phyloP scores from a whole-genome alignment of 2,329 filamentous ascomycete species.

The Aspergillus japonicus region DNA sequence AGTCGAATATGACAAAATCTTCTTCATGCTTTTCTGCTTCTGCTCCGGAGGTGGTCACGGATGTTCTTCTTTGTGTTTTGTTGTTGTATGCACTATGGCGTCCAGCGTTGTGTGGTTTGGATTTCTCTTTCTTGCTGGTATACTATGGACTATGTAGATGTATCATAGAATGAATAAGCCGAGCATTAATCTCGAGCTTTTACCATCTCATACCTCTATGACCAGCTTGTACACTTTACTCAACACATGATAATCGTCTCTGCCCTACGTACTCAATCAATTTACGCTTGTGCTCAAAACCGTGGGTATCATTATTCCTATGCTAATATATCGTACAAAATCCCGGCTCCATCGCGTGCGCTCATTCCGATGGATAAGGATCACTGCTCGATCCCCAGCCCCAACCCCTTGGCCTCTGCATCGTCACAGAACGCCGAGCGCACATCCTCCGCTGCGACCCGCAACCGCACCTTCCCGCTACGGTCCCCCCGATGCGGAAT shows the following conservation, averaged over 20 bases:
- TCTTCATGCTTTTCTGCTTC: background rate
- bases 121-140: background rate
- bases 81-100: slow-evolving; percentile 29
- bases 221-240: too few species aligned
- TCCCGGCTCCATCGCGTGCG: too few species aligned
- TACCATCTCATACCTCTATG: too few species aligned
- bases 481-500: slow-evolving; percentile 69
- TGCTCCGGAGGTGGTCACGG: background rate
- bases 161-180: slow-evolving; percentile 9
- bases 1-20: background rate
- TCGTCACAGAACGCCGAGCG: slow-evolving; percentile 85
- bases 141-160: background rate
- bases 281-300: background rate
- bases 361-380: background rate
- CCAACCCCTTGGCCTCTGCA: slow-evolving; percentile 77
- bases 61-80: slow-evolving; percentile 6
- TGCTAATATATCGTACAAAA: background rate
- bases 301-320: background rate
- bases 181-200: background rate
- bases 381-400: slow-evolving; percentile 52
- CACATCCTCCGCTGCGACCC: slow-evolving; percentile 88
- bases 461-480: slow-evolving; percentile 80
- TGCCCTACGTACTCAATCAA: background rate
- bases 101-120: slow-evolving; percentile 27
- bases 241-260: too few species aligned